phyloP scores from a whole-genome alignment of 257 asterid species.

The Solanum gracilifrons region DNA sequence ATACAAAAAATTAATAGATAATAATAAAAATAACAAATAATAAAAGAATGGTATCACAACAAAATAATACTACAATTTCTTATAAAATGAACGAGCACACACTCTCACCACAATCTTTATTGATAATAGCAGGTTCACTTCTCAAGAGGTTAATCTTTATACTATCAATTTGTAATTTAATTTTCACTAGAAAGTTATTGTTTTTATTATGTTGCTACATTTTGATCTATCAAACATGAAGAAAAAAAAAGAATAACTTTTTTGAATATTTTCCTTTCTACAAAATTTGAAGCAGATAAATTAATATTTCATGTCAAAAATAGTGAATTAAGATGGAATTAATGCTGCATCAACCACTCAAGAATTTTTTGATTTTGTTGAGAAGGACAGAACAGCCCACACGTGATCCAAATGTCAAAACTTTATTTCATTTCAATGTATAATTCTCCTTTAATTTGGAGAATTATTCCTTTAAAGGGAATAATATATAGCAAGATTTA shows the following conservation, averaged over 20 bases:
- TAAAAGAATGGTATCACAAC: too few species aligned
- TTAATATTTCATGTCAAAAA: too few species aligned
- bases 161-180: background rate
- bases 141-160: too few species aligned
- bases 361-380: background rate
- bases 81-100: background rate
- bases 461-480: background rate
- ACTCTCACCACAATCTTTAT: background rate
- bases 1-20: too few species aligned
- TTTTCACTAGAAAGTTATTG: background rate
- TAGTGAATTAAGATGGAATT: background rate
- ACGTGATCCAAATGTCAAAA: conserved; percentile 1
- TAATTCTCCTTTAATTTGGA: background rate
- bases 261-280: background rate
- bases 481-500: background rate
- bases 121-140: too few species aligned
- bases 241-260: background rate
- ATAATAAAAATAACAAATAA: too few species aligned
- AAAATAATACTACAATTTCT: too few species aligned
- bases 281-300: background rate
- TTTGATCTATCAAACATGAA: background rate
- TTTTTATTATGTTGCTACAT: background rate
- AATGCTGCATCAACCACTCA: background rate
- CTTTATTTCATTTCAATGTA: background rate
- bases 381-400: background rate